Conservation (phyloP, 305 asterid species). For the Solanum hybrid region DNA sequence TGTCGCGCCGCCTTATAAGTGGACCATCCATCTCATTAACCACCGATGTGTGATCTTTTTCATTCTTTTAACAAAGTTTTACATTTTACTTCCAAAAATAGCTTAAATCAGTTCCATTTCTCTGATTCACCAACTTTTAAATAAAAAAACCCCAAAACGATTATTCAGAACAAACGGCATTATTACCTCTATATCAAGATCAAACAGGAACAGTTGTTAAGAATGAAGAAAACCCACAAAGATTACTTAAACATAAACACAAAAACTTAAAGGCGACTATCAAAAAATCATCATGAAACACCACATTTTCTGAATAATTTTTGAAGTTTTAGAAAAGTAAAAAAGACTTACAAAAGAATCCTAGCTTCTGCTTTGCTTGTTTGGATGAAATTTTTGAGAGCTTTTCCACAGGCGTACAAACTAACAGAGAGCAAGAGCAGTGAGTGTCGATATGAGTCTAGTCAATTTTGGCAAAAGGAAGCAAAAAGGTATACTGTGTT, state of each 20-base stretch:
- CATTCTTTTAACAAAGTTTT: background rate
- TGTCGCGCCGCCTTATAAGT: background rate
- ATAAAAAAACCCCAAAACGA: background rate
- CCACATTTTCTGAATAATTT: background rate
- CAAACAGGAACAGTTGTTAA: background rate
- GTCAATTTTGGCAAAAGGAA: background rate
- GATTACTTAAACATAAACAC: background rate
- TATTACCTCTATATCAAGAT: background rate
- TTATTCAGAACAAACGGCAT: background rate
- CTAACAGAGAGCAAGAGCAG: background rate
- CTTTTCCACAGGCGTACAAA: background rate
- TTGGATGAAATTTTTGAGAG: background rate
- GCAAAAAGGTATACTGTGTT: background rate
- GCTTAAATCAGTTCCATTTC: background rate
- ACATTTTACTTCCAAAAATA: background rate
- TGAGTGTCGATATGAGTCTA: background rate
- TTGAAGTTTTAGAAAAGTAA: background rate
- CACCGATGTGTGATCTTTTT: background rate
- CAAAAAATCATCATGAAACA: background rate
- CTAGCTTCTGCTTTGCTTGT: background rate
- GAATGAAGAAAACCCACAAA: background rate
- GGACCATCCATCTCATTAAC: background rate
- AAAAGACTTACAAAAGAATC: background rate
- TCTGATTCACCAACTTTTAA: background rate
- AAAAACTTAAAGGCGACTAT: background rate